Conservation (phyloP, 2,329 filamentous ascomycete species). For the Arthrobotrys entomopaga region DNA sequence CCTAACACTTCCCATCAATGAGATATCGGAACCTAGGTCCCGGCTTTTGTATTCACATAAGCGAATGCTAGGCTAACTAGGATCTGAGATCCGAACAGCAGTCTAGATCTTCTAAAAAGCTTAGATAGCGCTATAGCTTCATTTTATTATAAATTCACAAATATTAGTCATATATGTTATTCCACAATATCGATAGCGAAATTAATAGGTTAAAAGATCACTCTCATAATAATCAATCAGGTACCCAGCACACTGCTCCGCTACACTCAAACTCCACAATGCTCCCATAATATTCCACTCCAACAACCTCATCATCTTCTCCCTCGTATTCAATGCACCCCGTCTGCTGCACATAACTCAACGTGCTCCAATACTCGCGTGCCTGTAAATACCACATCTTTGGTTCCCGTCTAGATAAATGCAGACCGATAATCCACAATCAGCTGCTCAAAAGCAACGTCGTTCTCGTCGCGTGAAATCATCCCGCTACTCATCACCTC, state of each 20-base stretch:
- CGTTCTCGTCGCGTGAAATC: conserved; percentile 62
- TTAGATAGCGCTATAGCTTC: too few species aligned
- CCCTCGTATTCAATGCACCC: conserved; percentile 52
- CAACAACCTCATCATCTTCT: conserved; percentile 27
- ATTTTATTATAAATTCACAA: too few species aligned
- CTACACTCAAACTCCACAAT: conserved; percentile 6
- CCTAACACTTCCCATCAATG: too few species aligned
- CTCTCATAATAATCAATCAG: conserved; percentile 37
- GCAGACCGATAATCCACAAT: conserved; percentile 61
- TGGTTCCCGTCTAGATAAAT: conserved; percentile 61
- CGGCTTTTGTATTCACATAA: too few species aligned
- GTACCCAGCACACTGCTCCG: conserved; percentile 28
- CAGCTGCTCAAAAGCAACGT: conserved; percentile 61
- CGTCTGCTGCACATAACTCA: conserved; percentile 58
- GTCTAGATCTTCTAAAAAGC: too few species aligned
- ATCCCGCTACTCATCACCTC: conserved; percentile 60
- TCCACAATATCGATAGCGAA: too few species aligned
- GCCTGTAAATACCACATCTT: conserved; percentile 59
- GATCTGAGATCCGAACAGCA: too few species aligned
- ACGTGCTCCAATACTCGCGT: conserved; percentile 59
- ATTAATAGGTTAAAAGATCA: conserved; percentile 1
- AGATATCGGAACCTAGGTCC: too few species aligned
- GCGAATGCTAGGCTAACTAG: too few species aligned
- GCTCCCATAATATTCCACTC: conserved; percentile 44
- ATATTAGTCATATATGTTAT: too few species aligned